Base-by-base conservation (phyloP, 176 grass and related monocot genomes). In the Zea luxurians region DNA sequence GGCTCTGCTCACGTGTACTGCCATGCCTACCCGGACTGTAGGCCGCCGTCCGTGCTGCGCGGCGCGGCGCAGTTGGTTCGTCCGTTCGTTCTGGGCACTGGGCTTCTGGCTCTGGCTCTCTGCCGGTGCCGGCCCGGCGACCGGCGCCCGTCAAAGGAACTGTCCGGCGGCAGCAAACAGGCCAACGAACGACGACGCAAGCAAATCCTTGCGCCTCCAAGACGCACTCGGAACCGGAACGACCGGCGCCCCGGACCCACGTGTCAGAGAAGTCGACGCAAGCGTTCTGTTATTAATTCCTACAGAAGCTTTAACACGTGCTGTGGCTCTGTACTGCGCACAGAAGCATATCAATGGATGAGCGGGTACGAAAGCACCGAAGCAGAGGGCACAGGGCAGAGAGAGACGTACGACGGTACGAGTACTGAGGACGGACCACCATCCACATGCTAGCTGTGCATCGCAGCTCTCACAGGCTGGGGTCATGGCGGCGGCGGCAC, bases 1-100 rank as follows among this genome's bases (percentile, higher is more conserved):
- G 70, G 75, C 35, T 53, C 0, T 62, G 75, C 81, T 88, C 86
- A 88, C 81, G 86, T 84, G 86, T 48, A 60, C 69, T 88, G 75
- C 86, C 35, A 88, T 69, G 68, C 13, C 80, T 21, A 44, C 61
- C 1, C 75, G 9, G 44, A 4, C n/a, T 79, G 86, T 68, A 75
- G 10, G 63, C 10, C 5, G 52, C 27, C 27, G 59, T 21, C 34
- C n/a, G 8, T 37, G 73, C 55, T 44, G 45, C 10, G 58, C 58
- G 20, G 20, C 58, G 10, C n/a, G 3, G 57, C 54, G 61, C 18
- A 11, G 64, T 13, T 38, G n/a, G 40, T 10, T 40, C 66, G 20
- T 76, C 63, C 20, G 21, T 9, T 50, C 42, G 42, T 16, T 50
- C 68, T 50, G 10, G 48, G 48, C 48, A 6, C 27, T 42, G 41